Conservation (phyloP, 2,329 filamentous ascomycete species). For the Calonectria pauciramosa region DNA sequence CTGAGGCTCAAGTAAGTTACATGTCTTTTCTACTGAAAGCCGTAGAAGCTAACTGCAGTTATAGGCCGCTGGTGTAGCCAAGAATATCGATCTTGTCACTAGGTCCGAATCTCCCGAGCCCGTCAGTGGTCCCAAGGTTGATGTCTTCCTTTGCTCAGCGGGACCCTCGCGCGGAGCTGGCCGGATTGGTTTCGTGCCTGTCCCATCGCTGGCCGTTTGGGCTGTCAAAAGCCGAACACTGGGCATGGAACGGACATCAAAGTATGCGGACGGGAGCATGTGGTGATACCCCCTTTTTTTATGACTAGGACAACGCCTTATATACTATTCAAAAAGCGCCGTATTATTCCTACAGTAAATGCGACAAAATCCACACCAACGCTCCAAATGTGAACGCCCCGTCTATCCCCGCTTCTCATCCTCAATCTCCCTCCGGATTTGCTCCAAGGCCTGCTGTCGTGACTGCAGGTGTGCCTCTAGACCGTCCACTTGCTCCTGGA, state of each 20-base stretch:
- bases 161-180: constrained; percentile 66
- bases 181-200: constrained; percentile 59
- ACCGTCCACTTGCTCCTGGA: constrained; percentile 95
- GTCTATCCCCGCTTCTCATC: constrained; percentile 78
- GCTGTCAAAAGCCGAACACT: constrained; percentile 66
- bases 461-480: constrained; percentile 85
- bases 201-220: constrained; percentile 67
- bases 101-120: constrained; percentile 58
- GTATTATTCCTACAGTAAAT: constrained; percentile 45
- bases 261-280: constrained; percentile 63
- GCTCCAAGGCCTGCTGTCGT: constrained; percentile 81
- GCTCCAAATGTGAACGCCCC: constrained; percentile 24
- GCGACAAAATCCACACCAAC: constrained; percentile 30
- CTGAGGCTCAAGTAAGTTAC: constrained; percentile 65
- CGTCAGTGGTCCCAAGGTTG: constrained; percentile 63
- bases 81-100: constrained; percentile 66
- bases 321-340: constrained; percentile 46
- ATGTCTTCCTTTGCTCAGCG: constrained; percentile 62
- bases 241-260: constrained; percentile 58
- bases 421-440: constrained; percentile 86
- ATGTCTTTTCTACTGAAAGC: neutral
- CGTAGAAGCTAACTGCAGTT: neutral
- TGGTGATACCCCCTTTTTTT: constrained; percentile 52
- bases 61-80: constrained; percentile 64
- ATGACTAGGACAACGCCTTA: constrained; percentile 36